Evolutionary conservation across 2,329 filamentous ascomycete genomes (phyloP), one percentile per base, ranked within the genome.

Genomic region (Decorospora gaudefroyi): DNA sequence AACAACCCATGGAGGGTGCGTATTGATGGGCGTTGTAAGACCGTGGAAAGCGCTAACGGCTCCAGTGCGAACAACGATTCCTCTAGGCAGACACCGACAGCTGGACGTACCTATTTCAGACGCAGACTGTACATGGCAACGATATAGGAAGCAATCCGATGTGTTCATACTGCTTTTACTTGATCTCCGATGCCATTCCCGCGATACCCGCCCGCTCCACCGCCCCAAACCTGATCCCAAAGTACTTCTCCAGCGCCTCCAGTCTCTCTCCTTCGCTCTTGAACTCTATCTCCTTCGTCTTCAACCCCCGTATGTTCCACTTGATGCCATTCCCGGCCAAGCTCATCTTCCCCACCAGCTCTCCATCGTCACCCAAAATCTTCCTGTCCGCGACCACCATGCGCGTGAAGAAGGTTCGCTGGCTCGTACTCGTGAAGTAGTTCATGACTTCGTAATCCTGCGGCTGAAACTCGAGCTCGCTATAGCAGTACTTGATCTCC

Each of bases 1-100:
- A 85, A 79, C 78, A 84, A 84, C 71, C 79, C 80, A 52, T 86
- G 83, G 83, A 82, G 79, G 77, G 82, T 85, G 76, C 46, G 77
- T 65, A 46, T 22, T 2, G 16, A 25, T 10, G 19, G 26, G 15
- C 13, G 28, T 7, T 18, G 10, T 7, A 22, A 23, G 33, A 13
- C 10, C 13, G 9, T 9, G 15, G n/a, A 17, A 10, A n/a, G n/a
- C 45, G 48, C 65, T 71, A 49, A 72, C 56, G 29, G 16, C 7
- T 21, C 30, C 52, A 72, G 70, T 60, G 68, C 55, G 70, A 72
- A 63, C 56, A 60, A 43, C 67, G 70, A 47, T 70, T 65, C 57
- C 16, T 67, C 29, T 72, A 65, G 53, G 53, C 49, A 37, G 10
- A 39, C 15, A 23, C 22, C n/a, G n/a, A n/a, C n/a, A n/a, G n/a